Percentiles rank a stretch among this genome's conserved stretches.
phyloP scores from a whole-genome alignment of 176 grass and related monocot species.

The Panicum miliaceum region DNA sequence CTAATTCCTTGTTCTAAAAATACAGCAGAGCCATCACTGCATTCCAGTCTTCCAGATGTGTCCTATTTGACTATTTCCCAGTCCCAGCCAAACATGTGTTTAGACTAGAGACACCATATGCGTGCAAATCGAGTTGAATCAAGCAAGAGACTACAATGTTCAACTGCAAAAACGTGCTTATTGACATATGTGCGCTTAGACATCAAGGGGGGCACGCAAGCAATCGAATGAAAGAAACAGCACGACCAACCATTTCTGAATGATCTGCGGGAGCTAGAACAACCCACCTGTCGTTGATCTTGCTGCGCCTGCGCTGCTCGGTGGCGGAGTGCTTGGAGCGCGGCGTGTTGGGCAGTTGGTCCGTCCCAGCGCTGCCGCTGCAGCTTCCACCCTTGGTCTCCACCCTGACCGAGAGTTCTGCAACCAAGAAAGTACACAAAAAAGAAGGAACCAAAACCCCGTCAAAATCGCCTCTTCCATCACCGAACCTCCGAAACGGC shows the following conservation, averaged over 20 bases:
- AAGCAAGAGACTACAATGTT: not conserved
- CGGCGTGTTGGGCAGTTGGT: constrained; percentile 82
- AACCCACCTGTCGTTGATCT: constrained; percentile 91
- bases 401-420: constrained; percentile 61
- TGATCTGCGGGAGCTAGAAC: not conserved
- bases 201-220: not conserved
- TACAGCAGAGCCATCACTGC: not conserved
- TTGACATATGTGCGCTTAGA: not conserved
- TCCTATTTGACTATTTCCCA: not conserved
- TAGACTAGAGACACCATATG: not conserved
- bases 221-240: not conserved
- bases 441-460: not conserved
- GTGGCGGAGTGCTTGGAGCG: constrained; percentile 96
- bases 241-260: not conserved
- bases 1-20: not conserved
- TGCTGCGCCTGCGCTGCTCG: constrained; percentile 90
- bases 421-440: not conserved
- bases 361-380: constrained; percentile 69
- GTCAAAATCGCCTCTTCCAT: not conserved
- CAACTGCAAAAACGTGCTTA: not conserved
- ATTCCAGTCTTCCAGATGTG: not conserved
- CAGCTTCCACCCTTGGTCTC: constrained; percentile 72
- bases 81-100: constrained; percentile 15
- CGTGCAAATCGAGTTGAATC: not conserved
- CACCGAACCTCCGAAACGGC: not conserved